Evolutionary conservation across 176 grass and related monocot genomes (phyloP), one percentile per base, ranked within the genome.

Genomic region (Puccinellia tenuiflora): DNA sequence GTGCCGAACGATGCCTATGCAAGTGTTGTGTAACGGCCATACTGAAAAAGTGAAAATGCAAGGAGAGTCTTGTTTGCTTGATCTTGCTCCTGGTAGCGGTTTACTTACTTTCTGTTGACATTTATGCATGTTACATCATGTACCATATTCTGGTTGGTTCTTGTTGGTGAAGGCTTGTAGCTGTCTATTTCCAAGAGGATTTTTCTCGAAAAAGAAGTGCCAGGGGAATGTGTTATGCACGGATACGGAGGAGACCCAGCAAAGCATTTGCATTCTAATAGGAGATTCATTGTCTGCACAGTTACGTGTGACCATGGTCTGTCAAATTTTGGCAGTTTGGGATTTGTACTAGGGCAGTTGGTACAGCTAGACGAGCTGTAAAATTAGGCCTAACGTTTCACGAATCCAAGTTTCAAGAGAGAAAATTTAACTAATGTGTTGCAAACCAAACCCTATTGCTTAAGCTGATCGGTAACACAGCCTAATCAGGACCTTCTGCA

Each of bases 21-120:
- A 86, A 86, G 54, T 29, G 33, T 56, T 78, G n/a, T 78, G 17
- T 67, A 54, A 83, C 47, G 73, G 67, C 5, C 51, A 30, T 74
- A 68, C 30, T 59, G 65, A 75, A 5, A 3, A 47, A 47, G 45
- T 15, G 14, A 47, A 78, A 83, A 34, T 55, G 30, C 4, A 42
- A 75, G 47, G 3, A 30, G 3, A 30, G 78, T 67, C 26, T 69
- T 85, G 43, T 72, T 81, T 80, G 50, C 59, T 46, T 72, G 39
- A 39, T 76, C 55, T 37, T 50, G 61, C 0, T 14, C 71, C 20
- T 68, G 48, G 40, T 69, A 79, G 17, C 25, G 25, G 21, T 26
- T 20, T 51, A 79, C 57, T 20, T 51, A 79, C 57, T 55, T 28
- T 42, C 68, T 33, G 26, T 61, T 80, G 37, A 88, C 26, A 88